phyloP scores from a whole-genome alignment of 2,329 filamentous ascomycete genomes.

The Aspergillus tamarii region DNA sequence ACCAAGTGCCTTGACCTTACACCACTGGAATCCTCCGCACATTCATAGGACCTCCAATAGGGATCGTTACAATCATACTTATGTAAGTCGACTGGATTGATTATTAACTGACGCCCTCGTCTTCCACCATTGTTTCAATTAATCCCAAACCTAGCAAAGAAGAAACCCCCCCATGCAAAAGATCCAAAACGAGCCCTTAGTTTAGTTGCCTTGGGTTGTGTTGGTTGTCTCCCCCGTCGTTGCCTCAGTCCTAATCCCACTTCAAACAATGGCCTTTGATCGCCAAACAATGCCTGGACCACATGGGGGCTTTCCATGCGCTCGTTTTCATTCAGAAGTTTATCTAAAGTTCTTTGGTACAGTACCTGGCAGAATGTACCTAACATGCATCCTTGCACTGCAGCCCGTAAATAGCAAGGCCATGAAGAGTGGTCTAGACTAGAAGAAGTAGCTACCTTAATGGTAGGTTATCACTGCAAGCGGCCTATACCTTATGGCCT shows the following conservation, averaged over 20 bases:
- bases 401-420: not conserved
- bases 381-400: not conserved
- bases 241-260: not conserved
- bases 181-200: constrained; percentile 5
- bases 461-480: constrained; percentile 16
- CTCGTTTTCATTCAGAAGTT: not conserved
- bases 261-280: constrained; percentile 2
- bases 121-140: constrained; percentile 7
- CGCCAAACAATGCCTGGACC: not conserved
- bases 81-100: not conserved
- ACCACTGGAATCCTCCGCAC: not conserved
- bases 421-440: not conserved
- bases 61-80: not conserved
- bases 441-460: not conserved
- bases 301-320: not conserved
- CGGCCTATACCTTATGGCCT: constrained; percentile 9
- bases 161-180: not conserved
- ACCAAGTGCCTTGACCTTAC: not conserved
- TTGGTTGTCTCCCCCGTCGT: not conserved
- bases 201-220: not conserved
- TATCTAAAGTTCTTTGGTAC: not conserved
- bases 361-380: not conserved
- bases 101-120: not conserved
- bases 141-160: constrained; percentile 9
- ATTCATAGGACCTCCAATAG: not conserved